Conservation (phyloP, 768 basidiomycete species). For the Asterophora lycoperdoides region DNA sequence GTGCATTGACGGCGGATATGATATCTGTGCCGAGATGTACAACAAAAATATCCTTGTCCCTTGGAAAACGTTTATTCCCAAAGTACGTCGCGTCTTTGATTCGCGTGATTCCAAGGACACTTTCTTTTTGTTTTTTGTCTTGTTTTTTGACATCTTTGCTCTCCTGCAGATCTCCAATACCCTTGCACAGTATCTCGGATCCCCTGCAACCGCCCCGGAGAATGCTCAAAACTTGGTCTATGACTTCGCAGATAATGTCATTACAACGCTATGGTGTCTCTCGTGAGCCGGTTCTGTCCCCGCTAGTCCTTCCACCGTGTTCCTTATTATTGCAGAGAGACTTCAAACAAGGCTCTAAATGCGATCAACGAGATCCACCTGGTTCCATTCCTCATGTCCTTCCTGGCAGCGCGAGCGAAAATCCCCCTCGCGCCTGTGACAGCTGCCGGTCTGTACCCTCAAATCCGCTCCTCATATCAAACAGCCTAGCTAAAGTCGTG, state of each 20-base stretch:
- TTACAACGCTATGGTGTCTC: slow-evolving; percentile 91
- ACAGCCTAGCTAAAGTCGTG: neutral
- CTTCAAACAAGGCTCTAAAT: slow-evolving; percentile 86
- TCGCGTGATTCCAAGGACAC: neutral
- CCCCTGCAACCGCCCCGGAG: slow-evolving; percentile 61
- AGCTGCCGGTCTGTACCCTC: slow-evolving; percentile 62
- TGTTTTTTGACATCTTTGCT: slow-evolving; percentile 3
- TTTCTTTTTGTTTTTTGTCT: no score
- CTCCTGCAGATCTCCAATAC: slow-evolving; percentile 62
- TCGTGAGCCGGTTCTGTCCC: slow-evolving; percentile 56
- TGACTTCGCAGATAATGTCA: slow-evolving; percentile 87
- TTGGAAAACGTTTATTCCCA: slow-evolving; percentile 70
- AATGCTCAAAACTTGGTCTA: slow-evolving; percentile 73
- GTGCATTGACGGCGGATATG: slow-evolving; percentile 92
- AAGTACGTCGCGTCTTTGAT: slow-evolving; percentile 42
- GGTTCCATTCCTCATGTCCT: slow-evolving; percentile 86
- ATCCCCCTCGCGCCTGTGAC: slow-evolving; percentile 69
- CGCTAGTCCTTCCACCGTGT: neutral
- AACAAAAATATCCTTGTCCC: slow-evolving; percentile 90
- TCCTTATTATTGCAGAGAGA: slow-evolving; percentile 58
- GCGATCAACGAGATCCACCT: slow-evolving; percentile 80
- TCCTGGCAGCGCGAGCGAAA: slow-evolving; percentile 65
- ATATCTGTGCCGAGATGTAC: slow-evolving; percentile 95
- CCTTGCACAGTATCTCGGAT: slow-evolving; percentile 61
- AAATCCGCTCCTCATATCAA: neutral